These are phyloP conservation scores for Borovskyia barvae DNA, from an alignment of 208 protist genomes.

Conservation along the genomic window DNA sequence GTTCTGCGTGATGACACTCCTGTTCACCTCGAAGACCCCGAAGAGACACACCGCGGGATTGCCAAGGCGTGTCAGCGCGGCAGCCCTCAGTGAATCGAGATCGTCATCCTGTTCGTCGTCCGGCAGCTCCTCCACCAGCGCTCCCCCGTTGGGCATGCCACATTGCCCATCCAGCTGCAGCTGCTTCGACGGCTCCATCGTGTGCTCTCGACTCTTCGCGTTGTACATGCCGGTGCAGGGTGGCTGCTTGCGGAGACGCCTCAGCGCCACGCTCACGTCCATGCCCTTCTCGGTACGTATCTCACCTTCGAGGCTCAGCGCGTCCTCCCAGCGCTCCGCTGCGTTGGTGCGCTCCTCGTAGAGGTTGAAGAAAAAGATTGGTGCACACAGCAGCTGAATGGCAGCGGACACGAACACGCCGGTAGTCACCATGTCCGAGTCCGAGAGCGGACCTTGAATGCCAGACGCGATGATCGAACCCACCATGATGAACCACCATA, in stretches of 20 bases:
- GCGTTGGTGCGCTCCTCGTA: conserved; percentile 58
- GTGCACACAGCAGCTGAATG: conserved; percentile 37
- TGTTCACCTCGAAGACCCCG: conserved; percentile 51
- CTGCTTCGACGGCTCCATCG: conserved; percentile 1
- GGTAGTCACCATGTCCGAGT: conserved; percentile 29
- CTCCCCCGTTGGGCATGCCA: neutral
- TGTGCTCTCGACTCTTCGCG: no score
- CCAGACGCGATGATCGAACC: conserved; percentile 37
- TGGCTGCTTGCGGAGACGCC: conserved; percentile 3
- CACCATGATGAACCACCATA: conserved; percentile 64
- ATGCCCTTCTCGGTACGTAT: conserved; percentile 23
- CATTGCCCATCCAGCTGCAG: neutral
- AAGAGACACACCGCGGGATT: conserved; percentile 23
- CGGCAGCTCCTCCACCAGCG: conserved; percentile 2
- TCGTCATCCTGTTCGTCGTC: neutral
- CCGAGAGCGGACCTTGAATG: conserved; percentile 57
- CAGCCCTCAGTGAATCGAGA: conserved; percentile 4
- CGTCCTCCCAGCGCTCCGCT: conserved; percentile 47
- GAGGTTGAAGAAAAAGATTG: conserved; percentile 65
- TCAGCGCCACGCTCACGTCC: conserved; percentile 3
- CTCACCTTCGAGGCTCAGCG: conserved; percentile 22
- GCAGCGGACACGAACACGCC: conserved; percentile 47
- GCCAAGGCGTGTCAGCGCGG: conserved; percentile 5
- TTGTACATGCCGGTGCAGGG: neutral
- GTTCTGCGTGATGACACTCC: conserved; percentile 42